Conservation (phyloP, 2,329 filamentous ascomycete genomes). For the Beauveria australis region DNA sequence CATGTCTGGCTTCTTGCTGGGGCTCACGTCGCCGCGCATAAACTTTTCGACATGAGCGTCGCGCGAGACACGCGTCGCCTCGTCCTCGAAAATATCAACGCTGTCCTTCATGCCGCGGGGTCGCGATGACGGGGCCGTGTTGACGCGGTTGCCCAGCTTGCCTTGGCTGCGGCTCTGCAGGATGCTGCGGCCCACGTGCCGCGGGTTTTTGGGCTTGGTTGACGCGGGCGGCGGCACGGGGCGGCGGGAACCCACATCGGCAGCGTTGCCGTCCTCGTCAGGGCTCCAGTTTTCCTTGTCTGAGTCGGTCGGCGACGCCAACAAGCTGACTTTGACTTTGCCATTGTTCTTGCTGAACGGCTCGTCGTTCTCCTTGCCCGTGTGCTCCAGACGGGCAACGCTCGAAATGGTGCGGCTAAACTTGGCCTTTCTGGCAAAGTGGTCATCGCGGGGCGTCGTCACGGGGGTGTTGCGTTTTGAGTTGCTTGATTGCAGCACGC, state of each 20-base stretch:
- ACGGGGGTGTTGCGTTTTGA: slow-evolving; percentile 56
- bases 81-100: slow-evolving; percentile 47
- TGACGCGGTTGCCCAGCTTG: slow-evolving; percentile 28
- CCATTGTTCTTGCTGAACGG: slow-evolving; percentile 14
- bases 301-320: slow-evolving; percentile 52
- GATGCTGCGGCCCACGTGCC: slow-evolving; percentile 33
- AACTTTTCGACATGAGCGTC: slow-evolving; percentile 62
- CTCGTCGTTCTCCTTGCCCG: slow-evolving; percentile 15
- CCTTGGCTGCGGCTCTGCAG: slow-evolving; percentile 30
- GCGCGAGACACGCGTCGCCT: slow-evolving; percentile 21
- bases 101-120: slow-evolving; percentile 25
- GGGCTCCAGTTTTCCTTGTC: slow-evolving; percentile 91
- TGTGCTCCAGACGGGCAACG: slow-evolving; percentile 49
- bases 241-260: slow-evolving; percentile 22
- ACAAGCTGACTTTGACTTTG: slow-evolving; percentile 32
- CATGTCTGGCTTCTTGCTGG: slow-evolving; percentile 70
- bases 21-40: slow-evolving; percentile 59
- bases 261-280: slow-evolving; percentile 37
- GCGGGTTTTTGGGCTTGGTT: slow-evolving; percentile 22
- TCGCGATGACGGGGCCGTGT: slow-evolving; percentile 32
- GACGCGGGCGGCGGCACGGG: slow-evolving; percentile 20
- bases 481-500: slow-evolving; percentile 44
- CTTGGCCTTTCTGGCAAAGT: slow-evolving; percentile 50
- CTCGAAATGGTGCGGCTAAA: slow-evolving; percentile 55
- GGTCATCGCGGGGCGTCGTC: slow-evolving; percentile 17